Base-by-base conservation (phyloP, 2,329 filamentous ascomycete species). In the Parascedosporium putredinis region DNA sequence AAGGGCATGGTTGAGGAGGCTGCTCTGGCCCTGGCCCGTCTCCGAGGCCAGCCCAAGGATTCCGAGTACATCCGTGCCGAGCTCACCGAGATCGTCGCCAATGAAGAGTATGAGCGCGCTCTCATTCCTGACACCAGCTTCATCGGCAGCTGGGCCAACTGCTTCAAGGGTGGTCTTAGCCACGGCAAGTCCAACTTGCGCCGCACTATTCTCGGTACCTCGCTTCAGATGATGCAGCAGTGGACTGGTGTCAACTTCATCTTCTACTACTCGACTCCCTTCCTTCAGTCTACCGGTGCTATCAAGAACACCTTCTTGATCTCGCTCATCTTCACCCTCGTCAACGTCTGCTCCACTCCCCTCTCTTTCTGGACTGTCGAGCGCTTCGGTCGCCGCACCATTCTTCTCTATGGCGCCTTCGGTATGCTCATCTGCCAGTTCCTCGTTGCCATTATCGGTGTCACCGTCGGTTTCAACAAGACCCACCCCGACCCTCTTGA, bases 171-270 rank as follows among this genome's bases (percentile, higher is more conserved):
- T 56, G 77, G 80, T 57, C 72, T 88, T 55, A 70, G 59, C 54
- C 74, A 76, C 51, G 71, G 74, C 54, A 83, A 81, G 56, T 81
- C 80, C 54, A 88, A 81, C 73, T 63, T 86, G 50, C 83, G 84
- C 60, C 78, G 81, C 56, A 84, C 83, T 23, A 79, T 87, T 52
- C 73, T 88, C 42, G 84, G 84, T 59, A 84, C 79, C 42, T 83
- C 81, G 23, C 72, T 87, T 29, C 84, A 88, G 72, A 87, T 87
- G 83, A 86, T 87, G 82, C 84, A 87, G 67, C 83, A 86, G 67
- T 79, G 74, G 79, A 90, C 86, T 23, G 87, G 88, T 73, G 85
- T 95, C 69, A 95, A 95, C 76, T 94, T 91, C 69, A 87, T 93
- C 74, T 93, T 90, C 74, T 86, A 88, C 72, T 88, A 83, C 72